A percentile compares a stretch with the other conserved stretches of the same genome.
Evolutionary conservation across 768 basidiomycete genomes (phyloP).

Genomic region (Podaxis mareebaensis): DNA sequence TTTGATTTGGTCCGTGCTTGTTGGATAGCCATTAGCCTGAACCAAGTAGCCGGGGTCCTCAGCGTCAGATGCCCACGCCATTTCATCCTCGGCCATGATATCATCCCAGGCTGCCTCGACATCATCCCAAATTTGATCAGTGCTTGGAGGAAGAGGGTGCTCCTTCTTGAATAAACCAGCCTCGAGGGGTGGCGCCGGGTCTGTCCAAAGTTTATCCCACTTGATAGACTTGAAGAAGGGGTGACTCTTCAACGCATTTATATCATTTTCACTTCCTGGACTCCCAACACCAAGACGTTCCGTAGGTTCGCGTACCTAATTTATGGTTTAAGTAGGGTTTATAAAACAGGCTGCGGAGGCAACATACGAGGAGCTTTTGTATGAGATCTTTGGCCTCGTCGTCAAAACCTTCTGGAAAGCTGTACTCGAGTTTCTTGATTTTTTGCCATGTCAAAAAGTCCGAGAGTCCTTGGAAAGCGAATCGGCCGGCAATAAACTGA

Average conservation of each 20-base stretch:
- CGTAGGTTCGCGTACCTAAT: slow-evolving; percentile 55
- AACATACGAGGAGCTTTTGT: slow-evolving; percentile 67
- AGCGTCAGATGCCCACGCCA: slow-evolving; percentile 56
- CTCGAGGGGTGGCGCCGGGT: slow-evolving; percentile 57
- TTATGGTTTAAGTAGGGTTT: background rate
- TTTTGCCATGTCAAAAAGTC: slow-evolving; percentile 96
- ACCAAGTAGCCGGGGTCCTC: slow-evolving; percentile 27
- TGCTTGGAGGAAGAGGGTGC: slow-evolving; percentile 27
- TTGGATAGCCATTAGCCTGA: slow-evolving; percentile 10
- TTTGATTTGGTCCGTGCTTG: background rate
- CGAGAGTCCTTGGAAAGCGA: slow-evolving; percentile 88
- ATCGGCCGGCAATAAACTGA: slow-evolving; percentile 89
- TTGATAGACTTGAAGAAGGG: slow-evolving; percentile 36
- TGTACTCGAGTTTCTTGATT: slow-evolving; percentile 85
- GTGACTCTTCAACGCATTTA: slow-evolving; percentile 7
- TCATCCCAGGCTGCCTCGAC: slow-evolving; percentile 57
- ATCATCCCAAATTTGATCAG: slow-evolving; percentile 49
- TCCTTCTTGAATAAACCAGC: slow-evolving; percentile 40
- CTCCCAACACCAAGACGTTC: slow-evolving; percentile 55
- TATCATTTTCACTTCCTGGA: slow-evolving; percentile 14
- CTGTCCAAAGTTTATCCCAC: slow-evolving; percentile 69
- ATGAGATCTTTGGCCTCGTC: slow-evolving; percentile 80
- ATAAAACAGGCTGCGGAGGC: background rate
- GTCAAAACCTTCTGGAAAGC: slow-evolving; percentile 86
- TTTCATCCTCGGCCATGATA: slow-evolving; percentile 37